A percentile compares a stretch with the other conserved stretches of the same genome.
Conservation (phyloP, 2,329 filamentous ascomycete species). For the Fusarium austroafricanum region DNA sequence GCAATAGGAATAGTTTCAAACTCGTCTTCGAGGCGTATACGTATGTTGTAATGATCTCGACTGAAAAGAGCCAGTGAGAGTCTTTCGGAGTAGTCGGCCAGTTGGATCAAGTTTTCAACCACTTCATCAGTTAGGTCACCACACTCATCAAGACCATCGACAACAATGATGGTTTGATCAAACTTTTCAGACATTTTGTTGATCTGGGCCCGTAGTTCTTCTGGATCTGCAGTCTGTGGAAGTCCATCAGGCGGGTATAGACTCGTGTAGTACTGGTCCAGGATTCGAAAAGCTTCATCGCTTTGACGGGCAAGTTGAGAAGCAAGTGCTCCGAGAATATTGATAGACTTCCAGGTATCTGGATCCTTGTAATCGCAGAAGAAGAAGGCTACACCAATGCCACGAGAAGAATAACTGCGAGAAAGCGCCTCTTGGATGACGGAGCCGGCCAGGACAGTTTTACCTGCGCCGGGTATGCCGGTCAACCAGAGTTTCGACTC, state of each 20-base stretch:
- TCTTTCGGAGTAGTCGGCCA: background rate
- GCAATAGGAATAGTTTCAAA: slow-evolving; percentile 6
- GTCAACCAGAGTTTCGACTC: slow-evolving; percentile 18
- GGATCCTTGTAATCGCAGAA: slow-evolving; percentile 25
- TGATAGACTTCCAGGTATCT: accelerated
- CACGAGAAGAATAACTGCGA: background rate
- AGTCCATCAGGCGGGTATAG: background rate
- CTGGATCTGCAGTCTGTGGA: background rate
- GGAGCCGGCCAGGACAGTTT: slow-evolving; percentile 17
- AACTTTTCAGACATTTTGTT: background rate
- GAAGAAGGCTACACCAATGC: background rate
- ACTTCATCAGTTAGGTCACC: slow-evolving; percentile 4
- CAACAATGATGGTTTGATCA: background rate
- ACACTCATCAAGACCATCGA: slow-evolving; percentile 14
- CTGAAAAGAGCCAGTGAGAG: slow-evolving; percentile 16
- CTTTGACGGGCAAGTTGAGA: slow-evolving; percentile 20
- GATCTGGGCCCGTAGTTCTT: accelerated
- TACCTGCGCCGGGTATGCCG: slow-evolving; percentile 24
- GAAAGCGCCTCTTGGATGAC: slow-evolving; percentile 4
- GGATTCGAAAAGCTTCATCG: background rate
- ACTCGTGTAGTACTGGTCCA: background rate
- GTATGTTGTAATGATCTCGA: slow-evolving; percentile 17
- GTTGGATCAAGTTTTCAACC: background rate
- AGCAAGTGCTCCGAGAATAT: background rate
- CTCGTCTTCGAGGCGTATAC: accelerated